These are phyloP conservation scores for Aureobasidium lini DNA, from an alignment of 2,329 filamentous ascomycete species.

Conservation along the genomic window DNA sequence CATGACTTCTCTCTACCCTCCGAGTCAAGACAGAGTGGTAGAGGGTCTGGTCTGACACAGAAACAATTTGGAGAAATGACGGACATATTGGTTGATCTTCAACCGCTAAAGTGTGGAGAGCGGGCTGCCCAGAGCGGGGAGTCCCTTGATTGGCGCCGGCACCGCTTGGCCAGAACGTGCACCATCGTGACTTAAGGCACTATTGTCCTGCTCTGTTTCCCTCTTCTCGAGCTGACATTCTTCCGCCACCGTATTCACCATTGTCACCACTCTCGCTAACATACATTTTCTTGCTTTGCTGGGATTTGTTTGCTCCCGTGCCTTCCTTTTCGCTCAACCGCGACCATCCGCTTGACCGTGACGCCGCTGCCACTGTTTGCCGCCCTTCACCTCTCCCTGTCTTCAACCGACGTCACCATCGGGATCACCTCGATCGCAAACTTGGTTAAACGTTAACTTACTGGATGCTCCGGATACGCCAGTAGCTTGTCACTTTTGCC, in stretches of 20 bases:
- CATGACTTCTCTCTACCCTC: too few species aligned
- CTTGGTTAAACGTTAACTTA: not conserved
- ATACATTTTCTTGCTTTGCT: not conserved
- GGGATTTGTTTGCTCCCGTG: not conserved
- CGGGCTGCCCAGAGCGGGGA: not conserved
- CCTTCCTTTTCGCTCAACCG: not conserved
- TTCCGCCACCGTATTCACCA: not conserved
- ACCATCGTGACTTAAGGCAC: not conserved
- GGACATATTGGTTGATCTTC: not conserved
- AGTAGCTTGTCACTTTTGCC: not conserved
- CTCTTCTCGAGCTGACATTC: not conserved
- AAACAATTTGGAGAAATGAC: not conserved
- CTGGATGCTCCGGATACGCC: not conserved
- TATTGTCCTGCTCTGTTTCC: slow-evolving; percentile 3
- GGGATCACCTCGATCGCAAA: not conserved
- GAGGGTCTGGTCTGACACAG: not conserved
- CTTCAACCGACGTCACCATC: slow-evolving; percentile 11
- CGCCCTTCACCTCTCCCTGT: slow-evolving; percentile 1
- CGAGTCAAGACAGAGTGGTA: not conserved
- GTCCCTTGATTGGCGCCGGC: not conserved
- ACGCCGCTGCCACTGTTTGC: not conserved
- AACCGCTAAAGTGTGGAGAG: not conserved
- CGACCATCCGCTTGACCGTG: not conserved
- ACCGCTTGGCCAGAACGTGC: not conserved
- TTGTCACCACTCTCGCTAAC: not conserved